These are phyloP conservation scores for Microcyclospora tardicrescens DNA, from an alignment of 2,329 filamentous ascomycete genomes.

Conservation along the genomic window DNA sequence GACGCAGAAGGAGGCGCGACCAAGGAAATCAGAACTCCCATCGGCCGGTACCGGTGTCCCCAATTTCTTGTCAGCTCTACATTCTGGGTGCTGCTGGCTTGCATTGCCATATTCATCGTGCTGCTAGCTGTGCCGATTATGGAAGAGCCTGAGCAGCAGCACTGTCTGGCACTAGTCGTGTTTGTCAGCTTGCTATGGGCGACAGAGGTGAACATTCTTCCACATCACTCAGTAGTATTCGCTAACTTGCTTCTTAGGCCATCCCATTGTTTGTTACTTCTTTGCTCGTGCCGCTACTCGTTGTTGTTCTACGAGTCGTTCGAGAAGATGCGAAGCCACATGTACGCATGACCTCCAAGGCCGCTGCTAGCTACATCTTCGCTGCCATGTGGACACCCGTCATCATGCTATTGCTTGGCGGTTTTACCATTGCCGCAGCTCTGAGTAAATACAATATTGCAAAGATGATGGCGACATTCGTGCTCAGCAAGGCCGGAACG, in stretches of 20 bases:
- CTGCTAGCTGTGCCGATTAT: slow-evolving; percentile 70
- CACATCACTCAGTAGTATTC: background rate
- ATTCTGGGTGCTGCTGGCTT: slow-evolving; percentile 60
- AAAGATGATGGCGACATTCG: slow-evolving; percentile 90
- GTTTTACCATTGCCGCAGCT: slow-evolving; percentile 90
- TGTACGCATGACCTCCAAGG: slow-evolving; percentile 60
- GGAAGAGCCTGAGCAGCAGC: slow-evolving; percentile 80
- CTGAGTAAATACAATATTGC: slow-evolving; percentile 96
- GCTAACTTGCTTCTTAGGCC: slow-evolving; percentile 39
- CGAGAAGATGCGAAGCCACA: slow-evolving; percentile 60
- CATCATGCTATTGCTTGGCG: slow-evolving; percentile 93
- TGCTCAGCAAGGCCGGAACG: slow-evolving; percentile 91
- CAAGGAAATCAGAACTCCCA: slow-evolving; percentile 63
- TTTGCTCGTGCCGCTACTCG: slow-evolving; percentile 82
- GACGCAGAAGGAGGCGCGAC: slow-evolving; percentile 57
- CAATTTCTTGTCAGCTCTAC: slow-evolving; percentile 73
- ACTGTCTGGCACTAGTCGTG: slow-evolving; percentile 83
- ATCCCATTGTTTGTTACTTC: slow-evolving; percentile 97
- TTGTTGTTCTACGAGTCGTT: slow-evolving; percentile 74
- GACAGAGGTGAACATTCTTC: slow-evolving; percentile 54
- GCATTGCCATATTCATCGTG: slow-evolving; percentile 59
- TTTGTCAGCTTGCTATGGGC: slow-evolving; percentile 94
- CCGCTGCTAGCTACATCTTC: slow-evolving; percentile 74
- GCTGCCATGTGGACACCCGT: slow-evolving; percentile 98
- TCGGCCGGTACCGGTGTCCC: slow-evolving; percentile 65